Percentiles rank a stretch among this genome's conserved stretches.
phyloP scores from a whole-genome alignment of 2,329 filamentous ascomycete genomes.

The Phaeomoniella chlamydospora region DNA sequence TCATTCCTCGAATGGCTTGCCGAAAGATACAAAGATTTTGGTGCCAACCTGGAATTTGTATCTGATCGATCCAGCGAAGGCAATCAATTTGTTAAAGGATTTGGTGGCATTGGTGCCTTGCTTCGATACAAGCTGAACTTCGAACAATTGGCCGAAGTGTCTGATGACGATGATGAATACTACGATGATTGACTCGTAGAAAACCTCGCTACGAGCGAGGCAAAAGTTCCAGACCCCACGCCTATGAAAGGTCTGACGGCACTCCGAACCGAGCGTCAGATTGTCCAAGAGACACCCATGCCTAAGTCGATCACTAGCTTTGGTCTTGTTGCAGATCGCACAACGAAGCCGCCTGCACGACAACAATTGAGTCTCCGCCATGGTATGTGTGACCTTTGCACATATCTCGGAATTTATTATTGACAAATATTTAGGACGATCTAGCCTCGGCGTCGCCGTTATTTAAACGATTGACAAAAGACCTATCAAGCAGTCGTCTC shows the following conservation, averaged over 20 bases:
- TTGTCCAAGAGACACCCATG: not conserved
- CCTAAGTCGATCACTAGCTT: no score
- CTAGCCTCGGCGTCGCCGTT: conserved; percentile 5
- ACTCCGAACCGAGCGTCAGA: not conserved
- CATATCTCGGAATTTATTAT: conserved; percentile 3
- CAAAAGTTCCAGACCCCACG: conserved; percentile 50
- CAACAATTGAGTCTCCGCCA: conserved; percentile 11
- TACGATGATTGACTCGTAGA: conserved; percentile 89
- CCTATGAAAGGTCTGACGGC: conserved; percentile 1
- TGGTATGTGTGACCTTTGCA: conserved; percentile 8
- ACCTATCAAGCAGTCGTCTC: no score
- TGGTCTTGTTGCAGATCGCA: conserved; percentile 7
- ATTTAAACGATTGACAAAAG: not conserved
- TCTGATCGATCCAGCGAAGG: conserved; percentile 95
- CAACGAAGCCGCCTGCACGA: conserved; percentile 9
- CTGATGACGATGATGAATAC: conserved; percentile 81
- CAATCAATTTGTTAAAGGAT: conserved; percentile 99
- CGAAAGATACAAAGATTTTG: conserved; percentile 96
- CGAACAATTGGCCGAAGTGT: conserved; percentile 85
- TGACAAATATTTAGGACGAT: conserved; percentile 8
- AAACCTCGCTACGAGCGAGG: conserved; percentile 80
- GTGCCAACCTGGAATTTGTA: conserved; percentile 89
- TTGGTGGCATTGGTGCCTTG: conserved; percentile 94
- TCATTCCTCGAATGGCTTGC: conserved; percentile 99
- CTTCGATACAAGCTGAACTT: conserved; percentile 99